Conservation (phyloP, 495 filamentous ascomycete species). For the Chaetomium cochliodes region DNA sequence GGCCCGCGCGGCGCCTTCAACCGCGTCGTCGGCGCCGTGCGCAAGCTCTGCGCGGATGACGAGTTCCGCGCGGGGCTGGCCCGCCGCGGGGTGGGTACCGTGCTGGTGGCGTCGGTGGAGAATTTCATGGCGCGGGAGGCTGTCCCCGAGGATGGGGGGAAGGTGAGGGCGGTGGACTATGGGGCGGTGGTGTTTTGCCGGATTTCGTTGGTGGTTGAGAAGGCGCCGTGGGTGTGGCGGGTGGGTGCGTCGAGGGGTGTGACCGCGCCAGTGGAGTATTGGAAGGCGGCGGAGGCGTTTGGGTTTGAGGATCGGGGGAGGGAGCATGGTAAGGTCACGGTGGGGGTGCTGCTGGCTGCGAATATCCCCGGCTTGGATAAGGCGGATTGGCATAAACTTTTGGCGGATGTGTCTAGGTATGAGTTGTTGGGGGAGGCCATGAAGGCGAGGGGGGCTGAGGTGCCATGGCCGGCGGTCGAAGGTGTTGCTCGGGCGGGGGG, state of each 20-base stretch:
- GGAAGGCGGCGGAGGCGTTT: slow-evolving; percentile 10
- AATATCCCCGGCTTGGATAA: too few relatives aligned
- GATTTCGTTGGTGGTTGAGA: background rate
- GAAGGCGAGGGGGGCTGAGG: too few relatives aligned
- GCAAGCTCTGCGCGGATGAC: background rate
- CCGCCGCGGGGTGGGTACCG: background rate
- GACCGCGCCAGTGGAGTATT: slow-evolving; percentile 22
- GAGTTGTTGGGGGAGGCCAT: too few relatives aligned
- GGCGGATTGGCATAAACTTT: too few relatives aligned
- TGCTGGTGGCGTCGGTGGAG: slow-evolving; percentile 25
- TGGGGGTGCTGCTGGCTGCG: too few relatives aligned
- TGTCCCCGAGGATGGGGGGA: background rate
- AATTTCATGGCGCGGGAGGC: slow-evolving; percentile 18
- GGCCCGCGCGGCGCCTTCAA: slow-evolving; percentile 22
- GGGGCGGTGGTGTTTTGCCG: slow-evolving; percentile 23
- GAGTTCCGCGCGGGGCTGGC: background rate
- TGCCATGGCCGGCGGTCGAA: too few relatives aligned
- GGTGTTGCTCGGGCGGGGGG: too few relatives aligned
- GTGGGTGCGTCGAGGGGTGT: slow-evolving; percentile 18
- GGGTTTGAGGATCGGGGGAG: slow-evolving; percentile 22
- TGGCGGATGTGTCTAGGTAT: too few relatives aligned
- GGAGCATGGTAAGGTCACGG: too few relatives aligned
- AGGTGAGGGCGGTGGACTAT: slow-evolving; percentile 19
- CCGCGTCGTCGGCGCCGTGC: slow-evolving; percentile 18
- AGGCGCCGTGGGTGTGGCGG: slow-evolving; percentile 1